Evolutionary conservation across 352 stramenopile genomes (phyloP), one percentile per base, ranked within the genome.

Genomic region (Globisporangium lucens): DNA sequence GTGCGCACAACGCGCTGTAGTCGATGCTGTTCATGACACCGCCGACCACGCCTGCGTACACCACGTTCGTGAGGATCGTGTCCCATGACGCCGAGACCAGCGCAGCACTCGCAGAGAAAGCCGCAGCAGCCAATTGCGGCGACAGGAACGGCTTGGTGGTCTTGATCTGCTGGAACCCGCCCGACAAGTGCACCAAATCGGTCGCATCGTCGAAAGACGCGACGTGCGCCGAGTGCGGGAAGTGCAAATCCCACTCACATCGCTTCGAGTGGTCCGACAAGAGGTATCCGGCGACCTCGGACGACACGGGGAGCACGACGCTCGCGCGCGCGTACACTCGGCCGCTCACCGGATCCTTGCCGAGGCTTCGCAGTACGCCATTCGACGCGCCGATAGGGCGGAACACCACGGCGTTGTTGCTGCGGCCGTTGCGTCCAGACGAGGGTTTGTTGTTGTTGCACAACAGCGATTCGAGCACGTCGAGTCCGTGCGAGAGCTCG

Each of bases 221-320:
- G 4, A 94, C 74, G 51, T 91, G 83, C 3, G 66, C 68, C 8
- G 84, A 89, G 4, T 67, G 61, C 0, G 84, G 85, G 57, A 94
- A 94, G 47, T 93, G 83, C 8, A 89, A 56, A 59, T 94, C 87
- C 87, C 87, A 94, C 17, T 93, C 84, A n/a, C 78, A 73, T 15
- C 87, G 84, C 67, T 85, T 86, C 5, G 71, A 71, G 61, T 93
- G 81, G 59, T 94, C 87, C 2, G 78, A 70, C 30, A 94, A 73
- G 52, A 91, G 75, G 51, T 79, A 80, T 17, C 81, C 76, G 1
- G 74, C 82, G n/a, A 92, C 79, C 65, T 90, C 84, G 0, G 84
- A 87, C 8, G 82, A 76, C 3, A 93, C 83, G 0, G 82, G 82
- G 0, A 94, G 59, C 35, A 91, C 77, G n/a, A 82, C 72, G 46